Evolutionary conservation across 2,329 filamentous ascomycete species (phyloP).

Genomic region (Xylariales sp.): DNA sequence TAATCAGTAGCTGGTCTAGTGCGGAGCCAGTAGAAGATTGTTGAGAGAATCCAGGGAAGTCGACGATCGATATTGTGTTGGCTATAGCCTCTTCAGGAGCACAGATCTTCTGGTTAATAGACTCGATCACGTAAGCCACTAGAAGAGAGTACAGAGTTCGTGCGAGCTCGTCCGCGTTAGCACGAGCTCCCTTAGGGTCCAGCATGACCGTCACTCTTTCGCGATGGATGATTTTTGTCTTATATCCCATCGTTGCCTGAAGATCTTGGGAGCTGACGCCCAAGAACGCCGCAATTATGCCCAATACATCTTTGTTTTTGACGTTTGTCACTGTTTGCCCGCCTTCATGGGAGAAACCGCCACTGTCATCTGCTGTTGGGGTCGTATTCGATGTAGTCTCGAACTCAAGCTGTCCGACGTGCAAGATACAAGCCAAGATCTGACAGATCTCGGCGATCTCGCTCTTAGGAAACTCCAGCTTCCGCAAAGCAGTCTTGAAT

Average conservation of each 20-base stretch:
- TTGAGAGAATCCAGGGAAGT: slow-evolving; percentile 93
- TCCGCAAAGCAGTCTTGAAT: slow-evolving; percentile 92
- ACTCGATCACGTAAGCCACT: slow-evolving; percentile 90
- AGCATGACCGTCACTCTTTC: slow-evolving; percentile 99
- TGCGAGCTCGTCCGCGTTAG: slow-evolving; percentile 90
- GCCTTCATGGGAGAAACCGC: slow-evolving; percentile 93
- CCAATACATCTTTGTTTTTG: slow-evolving; percentile 87
- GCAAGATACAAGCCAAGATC: slow-evolving; percentile 87
- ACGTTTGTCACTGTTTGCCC: slow-evolving; percentile 80
- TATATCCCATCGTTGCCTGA: slow-evolving; percentile 86
- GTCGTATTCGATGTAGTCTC: slow-evolving; percentile 75
- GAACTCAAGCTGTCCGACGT: slow-evolving; percentile 96
- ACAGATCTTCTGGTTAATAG: slow-evolving; percentile 83
- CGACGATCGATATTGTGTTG: slow-evolving; percentile 91
- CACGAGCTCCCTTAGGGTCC: slow-evolving; percentile 82
- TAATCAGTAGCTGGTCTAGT: slow-evolving; percentile 90
- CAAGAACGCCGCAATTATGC: slow-evolving; percentile 87
- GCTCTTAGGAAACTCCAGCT: slow-evolving; percentile 86
- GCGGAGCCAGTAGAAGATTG: slow-evolving; percentile 76
- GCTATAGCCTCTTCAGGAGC: slow-evolving; percentile 81
- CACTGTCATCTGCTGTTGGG: slow-evolving; percentile 80
- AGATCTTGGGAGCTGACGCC: slow-evolving; percentile 77
- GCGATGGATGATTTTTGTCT: slow-evolving; percentile 92
- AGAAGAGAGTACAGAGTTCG: slow-evolving; percentile 89
- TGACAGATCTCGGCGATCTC: slow-evolving; percentile 98